Conservation (phyloP, 352 stramenopile genomes). For the Globisporangium nodosum region DNA sequence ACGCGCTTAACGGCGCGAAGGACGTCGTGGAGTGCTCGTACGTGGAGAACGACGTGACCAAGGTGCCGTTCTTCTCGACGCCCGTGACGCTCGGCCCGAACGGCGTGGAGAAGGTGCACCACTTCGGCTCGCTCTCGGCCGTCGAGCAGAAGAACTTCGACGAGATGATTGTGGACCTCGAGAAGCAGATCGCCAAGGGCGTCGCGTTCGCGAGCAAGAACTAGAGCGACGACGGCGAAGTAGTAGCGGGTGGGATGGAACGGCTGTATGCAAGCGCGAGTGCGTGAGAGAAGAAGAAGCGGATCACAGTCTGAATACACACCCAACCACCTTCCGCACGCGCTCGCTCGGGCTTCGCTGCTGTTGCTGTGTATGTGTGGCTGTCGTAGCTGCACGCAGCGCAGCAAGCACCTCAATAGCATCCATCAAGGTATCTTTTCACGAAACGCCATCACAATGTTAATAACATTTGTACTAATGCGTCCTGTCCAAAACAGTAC, state of each 20-base stretch:
- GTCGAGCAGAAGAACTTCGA: conserved; percentile 88
- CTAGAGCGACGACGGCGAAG: background rate
- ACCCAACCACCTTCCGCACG: background rate
- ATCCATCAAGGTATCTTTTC: background rate
- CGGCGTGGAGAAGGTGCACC: conserved; percentile 94
- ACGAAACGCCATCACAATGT: background rate
- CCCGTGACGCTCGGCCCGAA: conserved; percentile 95
- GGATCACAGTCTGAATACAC: background rate
- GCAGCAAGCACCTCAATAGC: too few relatives aligned
- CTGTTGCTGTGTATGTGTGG: too few relatives aligned
- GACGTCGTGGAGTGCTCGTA: conserved; percentile 97
- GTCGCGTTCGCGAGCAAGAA: conserved; percentile 80
- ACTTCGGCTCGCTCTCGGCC: conserved; percentile 84
- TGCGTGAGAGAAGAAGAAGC: background rate
- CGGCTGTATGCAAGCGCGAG: too few relatives aligned
- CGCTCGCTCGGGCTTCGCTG: too few relatives aligned
- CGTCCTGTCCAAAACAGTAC: background rate
- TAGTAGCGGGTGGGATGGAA: too few relatives aligned
- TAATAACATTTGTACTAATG: background rate
- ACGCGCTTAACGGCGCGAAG: conserved; percentile 93
- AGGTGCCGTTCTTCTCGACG: conserved; percentile 94
- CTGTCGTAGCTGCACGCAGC: too few relatives aligned
- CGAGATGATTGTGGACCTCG: conserved; percentile 84
- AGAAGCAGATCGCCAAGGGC: conserved; percentile 87
- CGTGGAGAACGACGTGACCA: conserved; percentile 95